phyloP scores from a whole-genome alignment of 2,329 filamentous ascomycete species.

The Blumeria hordei region DNA sequence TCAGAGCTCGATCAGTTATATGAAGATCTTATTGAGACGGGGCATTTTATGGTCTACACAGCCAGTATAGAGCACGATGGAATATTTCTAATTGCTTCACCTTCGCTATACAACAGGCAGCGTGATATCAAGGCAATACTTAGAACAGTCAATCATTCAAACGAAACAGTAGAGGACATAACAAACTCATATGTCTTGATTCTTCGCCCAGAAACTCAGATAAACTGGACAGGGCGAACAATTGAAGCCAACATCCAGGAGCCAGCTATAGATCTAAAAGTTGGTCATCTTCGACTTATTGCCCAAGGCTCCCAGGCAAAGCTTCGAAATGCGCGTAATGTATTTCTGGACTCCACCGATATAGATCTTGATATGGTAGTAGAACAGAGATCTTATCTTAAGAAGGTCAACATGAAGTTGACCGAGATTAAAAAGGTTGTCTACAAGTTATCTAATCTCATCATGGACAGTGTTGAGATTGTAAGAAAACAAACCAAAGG shows the following conservation, averaged over 20 bases:
- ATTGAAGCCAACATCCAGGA: slow-evolving; percentile 49
- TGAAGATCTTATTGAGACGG: slow-evolving; percentile 54
- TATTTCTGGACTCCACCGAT: slow-evolving; percentile 56
- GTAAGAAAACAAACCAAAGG: slow-evolving; percentile 67
- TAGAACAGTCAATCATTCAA: slow-evolving; percentile 50
- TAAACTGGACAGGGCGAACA: slow-evolving; percentile 62
- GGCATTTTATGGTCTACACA: slow-evolving; percentile 69
- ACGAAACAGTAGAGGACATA: slow-evolving; percentile 47
- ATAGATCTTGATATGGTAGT: slow-evolving; percentile 73
- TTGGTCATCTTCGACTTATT: slow-evolving; percentile 66
- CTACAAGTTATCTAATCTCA: slow-evolving; percentile 89
- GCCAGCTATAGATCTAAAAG: slow-evolving; percentile 62
- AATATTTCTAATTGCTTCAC: slow-evolving; percentile 66
- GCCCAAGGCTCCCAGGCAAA: slow-evolving; percentile 66
- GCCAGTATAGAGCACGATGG: slow-evolving; percentile 46
- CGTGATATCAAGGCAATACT: slow-evolving; percentile 72
- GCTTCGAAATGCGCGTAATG: slow-evolving; percentile 51
- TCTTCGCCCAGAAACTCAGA: slow-evolving; percentile 52
- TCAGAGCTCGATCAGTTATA: slow-evolving; percentile 54
- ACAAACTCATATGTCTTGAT: slow-evolving; percentile 69
- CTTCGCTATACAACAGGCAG: slow-evolving; percentile 46
- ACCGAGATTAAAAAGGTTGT: slow-evolving; percentile 90
- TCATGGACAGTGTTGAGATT: slow-evolving; percentile 95
- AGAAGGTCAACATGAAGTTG: slow-evolving; percentile 72
- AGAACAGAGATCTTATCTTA: slow-evolving; percentile 79